A percentile compares a stretch with the other conserved stretches of the same genome.
These are phyloP conservation scores for Alternaria gaisen DNA, from an alignment of 2,329 filamentous ascomycete genomes.

Conservation along the genomic window DNA sequence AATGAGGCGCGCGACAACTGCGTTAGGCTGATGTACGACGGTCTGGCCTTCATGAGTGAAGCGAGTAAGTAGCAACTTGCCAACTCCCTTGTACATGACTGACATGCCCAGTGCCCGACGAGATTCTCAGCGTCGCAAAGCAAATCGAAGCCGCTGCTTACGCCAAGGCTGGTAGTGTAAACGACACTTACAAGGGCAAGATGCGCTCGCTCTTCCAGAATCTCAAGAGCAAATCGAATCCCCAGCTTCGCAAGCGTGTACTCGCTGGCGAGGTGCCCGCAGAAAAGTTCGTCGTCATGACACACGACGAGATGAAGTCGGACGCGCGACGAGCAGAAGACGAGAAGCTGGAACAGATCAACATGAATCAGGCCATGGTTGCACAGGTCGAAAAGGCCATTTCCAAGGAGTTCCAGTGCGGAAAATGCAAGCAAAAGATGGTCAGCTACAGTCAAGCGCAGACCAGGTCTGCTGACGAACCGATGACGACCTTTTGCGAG, in stretches of 20 bases:
- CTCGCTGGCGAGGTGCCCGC: conserved; percentile 76
- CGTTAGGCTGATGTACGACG: conserved; percentile 93
- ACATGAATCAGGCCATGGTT: conserved; percentile 97
- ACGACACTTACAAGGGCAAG: conserved; percentile 81
- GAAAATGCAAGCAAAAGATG: conserved; percentile 91
- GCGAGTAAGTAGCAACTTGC: conserved; percentile 50
- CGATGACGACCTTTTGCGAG: conserved; percentile 68
- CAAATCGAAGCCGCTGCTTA: conserved; percentile 82
- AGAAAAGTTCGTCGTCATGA: conserved; percentile 83
- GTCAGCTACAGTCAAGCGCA: conserved; percentile 97
- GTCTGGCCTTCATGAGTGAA: conserved; percentile 76
- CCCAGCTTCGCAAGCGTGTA: conserved; percentile 77
- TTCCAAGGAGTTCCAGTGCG: conserved; percentile 85
- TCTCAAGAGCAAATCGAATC: conserved; percentile 90
- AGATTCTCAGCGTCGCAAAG: conserved; percentile 71
- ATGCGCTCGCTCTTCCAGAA: conserved; percentile 94
- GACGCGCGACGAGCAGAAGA: conserved; percentile 81
- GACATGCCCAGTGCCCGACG: conserved; percentile 61
- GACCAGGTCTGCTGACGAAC: conserved; percentile 94
- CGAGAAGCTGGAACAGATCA: conserved; percentile 81
- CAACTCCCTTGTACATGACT: conserved; percentile 22
- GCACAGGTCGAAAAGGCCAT: conserved; percentile 91
- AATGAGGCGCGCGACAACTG: conserved; percentile 80
- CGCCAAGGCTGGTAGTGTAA: conserved; percentile 73
- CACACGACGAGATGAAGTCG: conserved; percentile 89